Base-by-base conservation (phyloP, 306 rosid genomes). In the Ormosia semicastrata region DNA sequence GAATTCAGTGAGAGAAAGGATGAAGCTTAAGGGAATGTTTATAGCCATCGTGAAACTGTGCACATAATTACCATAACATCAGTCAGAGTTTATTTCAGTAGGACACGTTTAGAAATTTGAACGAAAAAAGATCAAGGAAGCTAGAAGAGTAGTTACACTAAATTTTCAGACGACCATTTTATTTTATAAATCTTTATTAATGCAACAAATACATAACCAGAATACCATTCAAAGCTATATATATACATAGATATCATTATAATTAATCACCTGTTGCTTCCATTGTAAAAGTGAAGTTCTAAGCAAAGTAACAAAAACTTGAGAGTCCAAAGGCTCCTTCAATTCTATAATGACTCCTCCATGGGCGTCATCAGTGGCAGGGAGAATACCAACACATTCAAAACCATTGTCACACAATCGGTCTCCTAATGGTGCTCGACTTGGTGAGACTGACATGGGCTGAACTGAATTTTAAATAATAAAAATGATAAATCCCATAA, bases 321-420 rank as follows among this genome's bases (percentile, higher is more conserved):
- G 39, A n/a, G 89, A 58, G 56, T 78, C 89, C 89, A 88, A 81
- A 58, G 86, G 64, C 24, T 83, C 81, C 74, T 85, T 81, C 63
- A 88, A 77, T 10, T 88, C 87, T 9, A 88, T 86, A 68, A 77
- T 64, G 73, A 88, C 89, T 86, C 91, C 91, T 73, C 91, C 91
- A 81, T 88, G 87, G 1, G 60, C 76, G 83, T 88, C 89, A 34
- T 81, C 70, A 66, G 39, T 81, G 52, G 84, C 58, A 33, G 84
- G 84, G 15, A 87, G 90, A 77, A 73, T 83, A 41, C 68, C 12
- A 50, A 52, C 71, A 70, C 69, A 71, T 41, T 66, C 81, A 80
- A 76, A 86, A 17, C 87, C 83, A 80, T 71, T 83, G 39, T 86
- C 85, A 67, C 75, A 67, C 33, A 79, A 73, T 66, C 59, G 77